Percentiles rank a stretch among this genome's conserved stretches.
phyloP scores from a whole-genome alignment of 1,284 basidiomycete species.

The Pisolithus thermaeus region DNA sequence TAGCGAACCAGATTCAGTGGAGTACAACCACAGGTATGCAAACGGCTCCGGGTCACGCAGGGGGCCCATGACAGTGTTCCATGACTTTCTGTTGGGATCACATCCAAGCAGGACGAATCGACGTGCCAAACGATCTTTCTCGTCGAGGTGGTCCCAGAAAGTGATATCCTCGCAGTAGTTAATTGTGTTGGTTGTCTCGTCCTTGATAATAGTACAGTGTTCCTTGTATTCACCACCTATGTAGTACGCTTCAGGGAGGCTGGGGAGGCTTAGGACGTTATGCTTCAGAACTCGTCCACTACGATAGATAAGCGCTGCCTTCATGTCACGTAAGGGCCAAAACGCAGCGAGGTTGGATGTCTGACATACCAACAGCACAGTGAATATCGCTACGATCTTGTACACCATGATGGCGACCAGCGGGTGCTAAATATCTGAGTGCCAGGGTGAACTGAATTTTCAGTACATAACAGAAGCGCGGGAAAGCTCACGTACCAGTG shows the following conservation, averaged over 20 bases:
- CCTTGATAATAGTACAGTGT: constrained; percentile 35
- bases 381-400: too few relatives aligned
- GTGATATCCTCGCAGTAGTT: constrained; percentile 54
- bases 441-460: too few relatives aligned
- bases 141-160: constrained; percentile 47
- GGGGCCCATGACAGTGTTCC: constrained; percentile 69
- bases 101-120: constrained; percentile 48
- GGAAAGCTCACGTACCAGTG: too few relatives aligned
- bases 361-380: too few relatives aligned
- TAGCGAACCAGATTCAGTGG: constrained; percentile 10
- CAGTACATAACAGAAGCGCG: too few relatives aligned
- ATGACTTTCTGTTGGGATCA: constrained; percentile 46
- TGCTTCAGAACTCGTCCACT: constrained; percentile 33
- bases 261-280: constrained; percentile 32
- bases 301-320: constrained; percentile 27
- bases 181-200: constrained; percentile 27
- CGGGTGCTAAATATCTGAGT: too few relatives aligned
- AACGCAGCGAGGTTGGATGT: too few relatives aligned
- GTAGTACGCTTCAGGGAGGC: constrained; percentile 41
- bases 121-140: constrained; percentile 25
- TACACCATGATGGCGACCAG: too few relatives aligned
- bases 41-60: constrained; percentile 43
- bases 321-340: too few relatives aligned
- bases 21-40: constrained; percentile 44
- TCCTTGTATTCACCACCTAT: constrained; percentile 36